phyloP scores from a whole-genome alignment of 2,329 filamentous ascomycete species.

The Purpureocillium takamizusanense region DNA sequence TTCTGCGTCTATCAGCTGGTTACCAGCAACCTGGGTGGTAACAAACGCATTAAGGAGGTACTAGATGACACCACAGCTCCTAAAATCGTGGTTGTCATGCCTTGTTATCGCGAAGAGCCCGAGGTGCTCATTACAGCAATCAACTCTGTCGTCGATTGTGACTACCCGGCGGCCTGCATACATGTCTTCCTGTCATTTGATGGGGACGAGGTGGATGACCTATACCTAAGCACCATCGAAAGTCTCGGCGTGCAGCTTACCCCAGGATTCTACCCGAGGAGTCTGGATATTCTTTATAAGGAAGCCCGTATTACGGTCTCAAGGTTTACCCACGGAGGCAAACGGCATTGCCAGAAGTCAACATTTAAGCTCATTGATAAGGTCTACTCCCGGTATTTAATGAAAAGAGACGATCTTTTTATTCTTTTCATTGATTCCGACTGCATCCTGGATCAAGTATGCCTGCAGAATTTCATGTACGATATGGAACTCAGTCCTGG shows the following conservation, averaged over 20 bases:
- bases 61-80: constrained; percentile 80
- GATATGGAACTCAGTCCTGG: constrained; percentile 97
- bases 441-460: constrained; percentile 84
- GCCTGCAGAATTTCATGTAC: constrained; percentile 95
- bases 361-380: constrained; percentile 92
- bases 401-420: constrained; percentile 83
- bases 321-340: constrained; percentile 86
- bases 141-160: constrained; percentile 86
- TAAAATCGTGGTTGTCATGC: constrained; percentile 95
- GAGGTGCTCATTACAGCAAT: constrained; percentile 77
- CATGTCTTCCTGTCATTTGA: constrained; percentile 96
- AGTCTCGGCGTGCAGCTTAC: constrained; percentile 74
- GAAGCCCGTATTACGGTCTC: constrained; percentile 81
- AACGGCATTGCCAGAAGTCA: constrained; percentile 85
- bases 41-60: constrained; percentile 72
- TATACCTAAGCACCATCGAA: constrained; percentile 80
- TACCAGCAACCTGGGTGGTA: constrained; percentile 75
- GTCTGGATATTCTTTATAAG: constrained; percentile 82
- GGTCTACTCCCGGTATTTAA: constrained; percentile 80
- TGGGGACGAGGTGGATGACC: constrained; percentile 77
- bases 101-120: constrained; percentile 87
- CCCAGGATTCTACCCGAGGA: constrained; percentile 71
- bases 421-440: constrained; percentile 97
- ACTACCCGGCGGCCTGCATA: constrained; percentile 85
- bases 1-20: constrained; percentile 89